Base-by-base conservation (phyloP, 495 filamentous ascomycete species). In the Darksidea phi region DNA sequence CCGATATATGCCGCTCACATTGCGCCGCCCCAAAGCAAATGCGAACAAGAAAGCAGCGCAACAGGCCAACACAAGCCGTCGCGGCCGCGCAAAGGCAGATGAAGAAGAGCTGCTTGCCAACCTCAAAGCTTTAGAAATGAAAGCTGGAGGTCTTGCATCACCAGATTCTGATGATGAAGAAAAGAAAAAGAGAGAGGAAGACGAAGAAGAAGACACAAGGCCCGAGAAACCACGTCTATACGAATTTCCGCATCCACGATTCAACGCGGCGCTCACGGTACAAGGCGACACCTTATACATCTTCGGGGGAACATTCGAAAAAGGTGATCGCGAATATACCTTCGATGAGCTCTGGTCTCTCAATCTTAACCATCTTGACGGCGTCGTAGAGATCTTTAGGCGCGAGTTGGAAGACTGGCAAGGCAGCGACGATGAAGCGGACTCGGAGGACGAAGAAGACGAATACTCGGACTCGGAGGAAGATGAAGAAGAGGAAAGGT, bases 271-370 rank as follows among this genome's bases (percentile, higher is more conserved):
- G 62, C 75, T 98, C 38, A 83, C 94, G 0, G 90, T 97, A 8
- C 91, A 96, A 74, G 89, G 90, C 54, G 94, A 98, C 74, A 82
- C 88, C 13, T 78, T 97, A 0, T 98, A 94, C 69, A 88, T 96
- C 23, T 96, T 93, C 68, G 91, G 94, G 18, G 94, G 94, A 13
- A 98, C 91, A 0, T 96, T 88, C 67, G 94, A 98, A 69, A 91
- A 93, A 73, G 92, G 88, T 20, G 94, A 97, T 68, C 82, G 88
- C 17, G 94, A 98, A 71, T 96, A 88, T 67, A 96, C 88, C 1
- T 95, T 95, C 74, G 91, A 96, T 70, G 93, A 97, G 67, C 79
- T 97, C 79, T 93, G 90, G 70, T 87, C 89, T 10, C 86, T 97
- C 64, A 90, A 97, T 70, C 79, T 97, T 34, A 91, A 86, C 49